A percentile compares a stretch with the other conserved stretches of the same genome.
phyloP scores from a whole-genome alignment of 2,329 filamentous ascomycete species.

The Fusarium buxicola region DNA sequence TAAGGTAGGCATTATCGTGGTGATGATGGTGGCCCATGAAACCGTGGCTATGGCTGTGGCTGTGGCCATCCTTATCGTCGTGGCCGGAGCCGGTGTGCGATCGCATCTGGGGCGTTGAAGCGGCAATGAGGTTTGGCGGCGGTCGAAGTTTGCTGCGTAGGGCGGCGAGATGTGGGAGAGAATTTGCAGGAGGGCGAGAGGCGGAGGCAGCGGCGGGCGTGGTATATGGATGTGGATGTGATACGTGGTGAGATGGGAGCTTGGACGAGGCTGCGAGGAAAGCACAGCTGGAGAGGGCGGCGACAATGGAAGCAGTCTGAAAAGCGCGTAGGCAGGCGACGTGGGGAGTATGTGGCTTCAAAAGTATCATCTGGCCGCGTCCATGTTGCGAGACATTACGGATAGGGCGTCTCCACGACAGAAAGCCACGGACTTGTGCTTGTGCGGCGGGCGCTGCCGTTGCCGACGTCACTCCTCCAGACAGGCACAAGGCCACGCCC shows the following conservation, averaged over 20 bases:
- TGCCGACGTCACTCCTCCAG: slow-evolving; percentile 46
- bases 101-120: slow-evolving; percentile 49
- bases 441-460: slow-evolving; percentile 35
- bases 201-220: slow-evolving; percentile 11
- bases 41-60: slow-evolving; percentile 40
- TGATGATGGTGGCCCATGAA: slow-evolving; percentile 74
- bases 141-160: slow-evolving; percentile 39
- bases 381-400: slow-evolving; percentile 38
- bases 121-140: slow-evolving; percentile 44
- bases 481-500: slow-evolving; percentile 45
- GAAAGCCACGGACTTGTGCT: slow-evolving; percentile 27
- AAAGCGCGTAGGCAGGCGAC: slow-evolving; percentile 39
- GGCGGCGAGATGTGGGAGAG: slow-evolving; percentile 39
- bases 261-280: slow-evolving; percentile 41
- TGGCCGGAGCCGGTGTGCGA: slow-evolving; percentile 45
- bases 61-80: slow-evolving; percentile 32
- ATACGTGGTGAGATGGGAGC: slow-evolving; percentile 30
- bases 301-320: slow-evolving; percentile 40
- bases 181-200: slow-evolving; percentile 28
- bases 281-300: slow-evolving; percentile 43
- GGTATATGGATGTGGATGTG: no score
- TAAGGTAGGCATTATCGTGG: slow-evolving; percentile 91
- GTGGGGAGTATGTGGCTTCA: slow-evolving; percentile 41
- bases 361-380: slow-evolving; percentile 41
- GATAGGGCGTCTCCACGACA: slow-evolving; percentile 39